Evolutionary conservation across 192 early-diverging fungal genomes (phyloP).

Genomic region (Glomus cerebriforme): DNA sequence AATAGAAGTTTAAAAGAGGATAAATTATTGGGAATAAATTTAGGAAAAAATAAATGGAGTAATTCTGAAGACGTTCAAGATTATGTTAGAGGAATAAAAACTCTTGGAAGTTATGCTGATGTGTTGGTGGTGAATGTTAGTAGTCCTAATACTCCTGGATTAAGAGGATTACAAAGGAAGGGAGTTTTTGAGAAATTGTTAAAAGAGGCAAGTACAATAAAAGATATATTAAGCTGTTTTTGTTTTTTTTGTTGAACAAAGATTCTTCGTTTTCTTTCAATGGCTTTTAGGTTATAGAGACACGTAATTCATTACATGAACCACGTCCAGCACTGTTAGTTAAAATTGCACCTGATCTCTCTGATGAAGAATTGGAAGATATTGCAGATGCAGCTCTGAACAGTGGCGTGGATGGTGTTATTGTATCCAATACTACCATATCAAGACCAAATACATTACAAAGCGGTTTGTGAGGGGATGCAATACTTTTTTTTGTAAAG

Average conservation of each 20-base stretch:
- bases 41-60: constrained; percentile 87
- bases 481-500: no score
- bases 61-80: constrained; percentile 68
- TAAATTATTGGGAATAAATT: constrained; percentile 79
- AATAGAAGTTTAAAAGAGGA: constrained; percentile 62
- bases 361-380: constrained; percentile 70
- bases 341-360: constrained; percentile 90
- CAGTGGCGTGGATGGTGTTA: constrained; percentile 80
- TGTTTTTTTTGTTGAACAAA: background rate
- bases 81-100: constrained; percentile 77
- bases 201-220: constrained; percentile 55
- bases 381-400: constrained; percentile 76
- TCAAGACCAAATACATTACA: constrained; percentile 65
- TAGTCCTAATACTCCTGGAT: constrained; percentile 86
- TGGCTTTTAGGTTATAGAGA: constrained; percentile 10
- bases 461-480: constrained; percentile 38
- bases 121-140: constrained; percentile 89
- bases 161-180: constrained; percentile 69
- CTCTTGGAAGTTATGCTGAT: constrained; percentile 80
- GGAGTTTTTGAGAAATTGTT: constrained; percentile 73
- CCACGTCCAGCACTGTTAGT: constrained; percentile 73
- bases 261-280: background rate
- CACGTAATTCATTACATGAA: constrained; percentile 32
- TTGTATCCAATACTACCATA: constrained; percentile 88
- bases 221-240: background rate